A percentile compares a stretch with the other conserved stretches of the same genome.
phyloP scores from a whole-genome alignment of 2,329 filamentous ascomycete genomes.

The Stylonectria norvegica region DNA sequence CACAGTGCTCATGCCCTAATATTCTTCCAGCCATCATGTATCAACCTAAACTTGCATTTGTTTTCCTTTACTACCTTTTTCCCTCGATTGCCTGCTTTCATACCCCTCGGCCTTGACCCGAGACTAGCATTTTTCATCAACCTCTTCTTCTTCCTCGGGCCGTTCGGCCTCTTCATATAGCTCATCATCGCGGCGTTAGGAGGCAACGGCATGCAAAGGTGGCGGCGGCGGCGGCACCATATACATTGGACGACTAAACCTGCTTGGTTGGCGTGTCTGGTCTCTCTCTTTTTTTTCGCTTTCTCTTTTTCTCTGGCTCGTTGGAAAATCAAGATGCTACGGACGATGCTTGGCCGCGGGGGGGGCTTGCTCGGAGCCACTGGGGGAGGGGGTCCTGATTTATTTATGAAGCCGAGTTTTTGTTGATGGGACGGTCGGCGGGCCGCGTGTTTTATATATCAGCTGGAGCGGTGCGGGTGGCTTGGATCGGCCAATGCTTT shows the following conservation, averaged over 20 bases:
- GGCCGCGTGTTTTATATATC: constrained; percentile 1
- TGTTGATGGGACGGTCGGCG: neutral
- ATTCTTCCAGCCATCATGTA: neutral
- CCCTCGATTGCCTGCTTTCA: constrained; percentile 8
- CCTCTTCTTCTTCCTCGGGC: constrained; percentile 1
- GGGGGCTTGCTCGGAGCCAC: too few relatives aligned
- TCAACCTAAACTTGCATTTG: constrained; percentile 14
- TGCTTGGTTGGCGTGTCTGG: constrained; percentile 4
- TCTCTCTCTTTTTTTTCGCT: constrained; percentile 5
- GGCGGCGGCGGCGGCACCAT: too few relatives aligned
- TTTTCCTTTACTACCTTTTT: constrained; percentile 10
- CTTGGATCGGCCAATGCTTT: too few relatives aligned
- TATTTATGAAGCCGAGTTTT: too few relatives aligned
- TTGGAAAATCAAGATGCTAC: too few relatives aligned
- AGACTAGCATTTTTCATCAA: constrained; percentile 5
- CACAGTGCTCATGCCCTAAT: neutral
- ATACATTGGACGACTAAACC: too few relatives aligned
- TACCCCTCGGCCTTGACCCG: too few relatives aligned
- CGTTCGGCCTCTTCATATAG: too few relatives aligned
- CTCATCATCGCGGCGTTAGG: too few relatives aligned
- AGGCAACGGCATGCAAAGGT: too few relatives aligned
- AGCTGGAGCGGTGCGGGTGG: neutral
- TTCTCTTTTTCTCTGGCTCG: constrained; percentile 2
- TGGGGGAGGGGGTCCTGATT: too few relatives aligned
- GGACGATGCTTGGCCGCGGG: too few relatives aligned